Evolutionary conservation across 73 alveolate genomes (phyloP).

Genomic region (Tetrahymena malaccensis): DNA sequence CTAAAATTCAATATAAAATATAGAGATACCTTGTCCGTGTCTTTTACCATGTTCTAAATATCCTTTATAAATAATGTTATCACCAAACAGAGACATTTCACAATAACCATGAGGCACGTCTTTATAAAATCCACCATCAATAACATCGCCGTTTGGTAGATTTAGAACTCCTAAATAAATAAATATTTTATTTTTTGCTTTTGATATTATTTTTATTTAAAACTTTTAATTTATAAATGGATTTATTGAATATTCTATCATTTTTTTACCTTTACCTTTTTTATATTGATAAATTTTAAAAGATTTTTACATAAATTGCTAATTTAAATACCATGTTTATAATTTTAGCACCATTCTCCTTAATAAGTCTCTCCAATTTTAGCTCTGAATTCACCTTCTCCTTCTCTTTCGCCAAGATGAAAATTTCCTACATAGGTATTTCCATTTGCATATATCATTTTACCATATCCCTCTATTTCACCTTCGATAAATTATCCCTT

Average conservation of each 20-base stretch:
- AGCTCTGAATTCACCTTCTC: background rate
- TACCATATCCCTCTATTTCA: background rate
- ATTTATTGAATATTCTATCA: background rate
- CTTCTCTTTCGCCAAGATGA: background rate
- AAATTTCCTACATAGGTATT: background rate
- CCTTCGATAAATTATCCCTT: background rate
- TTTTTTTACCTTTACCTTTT: background rate
- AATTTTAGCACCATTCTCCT: background rate
- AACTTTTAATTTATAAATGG: background rate
- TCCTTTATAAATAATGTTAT: background rate
- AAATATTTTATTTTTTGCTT: background rate
- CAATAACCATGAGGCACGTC: background rate
- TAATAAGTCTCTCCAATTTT: background rate
- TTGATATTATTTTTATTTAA: background rate
- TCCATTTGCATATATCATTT: background rate
- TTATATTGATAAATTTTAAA: background rate
- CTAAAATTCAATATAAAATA: background rate
- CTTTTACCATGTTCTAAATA: background rate
- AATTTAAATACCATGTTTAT: background rate
- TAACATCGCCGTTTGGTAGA: background rate
- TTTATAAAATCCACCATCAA: background rate
- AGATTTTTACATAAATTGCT: background rate
- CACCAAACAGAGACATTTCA: background rate
- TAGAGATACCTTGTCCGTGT: background rate
- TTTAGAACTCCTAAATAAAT: background rate